phyloP scores from a whole-genome alignment of 2,329 filamentous ascomycete genomes.

The Teratosphaeria pseudoeucalypti region DNA sequence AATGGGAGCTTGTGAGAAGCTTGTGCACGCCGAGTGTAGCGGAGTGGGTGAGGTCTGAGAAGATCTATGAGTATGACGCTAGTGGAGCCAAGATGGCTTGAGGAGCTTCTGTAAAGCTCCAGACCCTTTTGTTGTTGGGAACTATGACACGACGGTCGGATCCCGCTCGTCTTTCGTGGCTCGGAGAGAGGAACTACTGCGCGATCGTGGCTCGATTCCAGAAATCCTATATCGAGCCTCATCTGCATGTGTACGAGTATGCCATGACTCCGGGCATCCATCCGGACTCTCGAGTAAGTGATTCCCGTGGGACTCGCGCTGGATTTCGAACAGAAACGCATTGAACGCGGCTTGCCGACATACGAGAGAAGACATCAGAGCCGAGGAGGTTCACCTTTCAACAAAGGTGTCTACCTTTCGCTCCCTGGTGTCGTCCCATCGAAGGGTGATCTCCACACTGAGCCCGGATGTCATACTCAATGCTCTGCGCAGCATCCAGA shows the following conservation, averaged over 20 bases:
- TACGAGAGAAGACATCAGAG: neutral
- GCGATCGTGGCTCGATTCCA: neutral
- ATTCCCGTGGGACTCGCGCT: too few species aligned
- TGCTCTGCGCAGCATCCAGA: neutral
- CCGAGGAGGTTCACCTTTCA: neutral
- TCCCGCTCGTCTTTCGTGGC: neutral
- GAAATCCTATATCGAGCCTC: neutral
- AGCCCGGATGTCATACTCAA: too few species aligned
- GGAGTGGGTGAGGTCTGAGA: conserved; percentile 47
- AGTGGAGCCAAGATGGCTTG: conserved; percentile 22
- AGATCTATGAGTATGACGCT: conserved; percentile 41
- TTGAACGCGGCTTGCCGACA: neutral
- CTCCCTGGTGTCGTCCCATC: neutral
- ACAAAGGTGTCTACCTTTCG: neutral
- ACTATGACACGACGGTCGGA: neutral
- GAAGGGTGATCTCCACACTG: too few species aligned
- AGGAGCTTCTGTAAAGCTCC: neutral
- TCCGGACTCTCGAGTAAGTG: too few species aligned
- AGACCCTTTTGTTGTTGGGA: neutral
- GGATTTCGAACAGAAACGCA: neutral
- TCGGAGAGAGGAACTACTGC: neutral
- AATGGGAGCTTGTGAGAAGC: conserved; percentile 38
- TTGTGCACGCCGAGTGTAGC: conserved; percentile 50
- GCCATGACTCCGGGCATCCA: neutral
- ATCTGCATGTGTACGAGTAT: neutral